Evolutionary conservation across 169 alveolate genomes (phyloP).

Genomic region (Eimeria brunetti): DNA sequence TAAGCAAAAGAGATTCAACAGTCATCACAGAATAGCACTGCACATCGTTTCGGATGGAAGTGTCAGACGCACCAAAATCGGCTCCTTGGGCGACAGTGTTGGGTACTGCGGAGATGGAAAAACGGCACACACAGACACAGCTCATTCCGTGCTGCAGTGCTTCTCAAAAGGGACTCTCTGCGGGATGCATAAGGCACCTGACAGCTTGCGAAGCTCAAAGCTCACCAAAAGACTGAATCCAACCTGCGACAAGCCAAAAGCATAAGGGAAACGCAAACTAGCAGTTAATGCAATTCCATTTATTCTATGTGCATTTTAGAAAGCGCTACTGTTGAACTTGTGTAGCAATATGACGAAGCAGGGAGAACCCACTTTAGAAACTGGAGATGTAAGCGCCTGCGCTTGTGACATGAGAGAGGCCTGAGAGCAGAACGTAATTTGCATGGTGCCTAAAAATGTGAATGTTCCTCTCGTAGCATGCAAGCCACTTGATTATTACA

Average conservation of each 20-base stretch:
- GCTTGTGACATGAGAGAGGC: neutral
- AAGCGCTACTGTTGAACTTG: neutral
- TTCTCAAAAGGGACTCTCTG: too few species aligned
- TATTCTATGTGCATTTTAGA: neutral
- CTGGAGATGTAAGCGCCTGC: neutral
- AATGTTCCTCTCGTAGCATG: neutral
- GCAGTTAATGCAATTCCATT: neutral
- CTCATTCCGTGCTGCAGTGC: neutral
- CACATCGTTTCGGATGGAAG: neutral
- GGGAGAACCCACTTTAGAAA: neutral
- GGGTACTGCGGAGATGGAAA: conserved; percentile 22
- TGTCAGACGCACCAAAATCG: neutral
- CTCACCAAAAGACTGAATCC: conserved; percentile 28
- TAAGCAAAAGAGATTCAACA: neutral
- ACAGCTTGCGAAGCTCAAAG: neutral
- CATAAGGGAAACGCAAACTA: neutral
- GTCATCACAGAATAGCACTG: neutral
- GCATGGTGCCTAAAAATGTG: neutral
- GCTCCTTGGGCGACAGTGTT: conserved; percentile 18
- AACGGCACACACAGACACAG: neutral
- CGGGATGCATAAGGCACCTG: neutral
- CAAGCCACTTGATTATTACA: neutral
- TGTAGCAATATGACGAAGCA: neutral
- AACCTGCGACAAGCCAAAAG: conserved; percentile 41
- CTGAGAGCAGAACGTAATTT: neutral